Percentiles rank a stretch among this genome's conserved stretches.
These are phyloP conservation scores for Rutidosis leptorrhynchoides DNA, from an alignment of 129 eudicot genomes.

Conservation along the genomic window DNA sequence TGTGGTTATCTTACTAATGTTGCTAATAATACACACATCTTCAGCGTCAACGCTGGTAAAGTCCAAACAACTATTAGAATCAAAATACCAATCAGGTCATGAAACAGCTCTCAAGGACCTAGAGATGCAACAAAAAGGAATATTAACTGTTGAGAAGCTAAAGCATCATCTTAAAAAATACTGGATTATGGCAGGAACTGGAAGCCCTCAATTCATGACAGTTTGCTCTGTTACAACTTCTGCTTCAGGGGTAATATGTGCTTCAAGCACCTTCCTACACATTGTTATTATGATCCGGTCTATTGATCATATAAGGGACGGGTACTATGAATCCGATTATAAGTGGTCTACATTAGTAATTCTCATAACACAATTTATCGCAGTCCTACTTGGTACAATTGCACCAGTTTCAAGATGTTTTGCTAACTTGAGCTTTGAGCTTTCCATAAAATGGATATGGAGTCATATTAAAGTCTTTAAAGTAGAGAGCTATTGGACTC, in stretches of 20 bases:
- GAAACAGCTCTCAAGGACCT: neutral
- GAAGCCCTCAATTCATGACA: slow-evolving; percentile 30
- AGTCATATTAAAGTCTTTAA: neutral
- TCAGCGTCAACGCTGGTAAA: slow-evolving; percentile 12
- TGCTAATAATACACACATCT: slow-evolving; percentile 14
- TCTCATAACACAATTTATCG: slow-evolving; percentile 6
- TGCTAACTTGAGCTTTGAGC: slow-evolving; percentile 5
- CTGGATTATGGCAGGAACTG: slow-evolving; percentile 37
- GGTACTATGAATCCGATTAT: neutral
- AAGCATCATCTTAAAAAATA: slow-evolving; percentile 13
- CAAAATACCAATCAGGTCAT: slow-evolving; percentile 6
- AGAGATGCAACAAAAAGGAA: neutral
- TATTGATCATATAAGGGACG: neutral
- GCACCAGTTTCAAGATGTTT: slow-evolving; percentile 27
- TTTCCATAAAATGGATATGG: slow-evolving; percentile 4
- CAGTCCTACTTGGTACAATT: neutral
- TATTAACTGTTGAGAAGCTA: slow-evolving; percentile 6
- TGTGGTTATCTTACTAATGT: slow-evolving; percentile 12
- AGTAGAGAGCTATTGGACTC: slow-evolving; percentile 36
- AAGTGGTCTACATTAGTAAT: slow-evolving; percentile 7
- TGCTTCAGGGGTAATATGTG: slow-evolving; percentile 21
- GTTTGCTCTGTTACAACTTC: slow-evolving; percentile 16
- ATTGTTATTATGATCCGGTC: neutral
- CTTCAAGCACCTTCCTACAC: neutral
- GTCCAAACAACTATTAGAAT: slow-evolving; percentile 16